A percentile compares a stretch with the other conserved stretches of the same genome.
Evolutionary conservation across 2,329 filamentous ascomycete genomes (phyloP).

Genomic region (Colletotrichum tropicale): DNA sequence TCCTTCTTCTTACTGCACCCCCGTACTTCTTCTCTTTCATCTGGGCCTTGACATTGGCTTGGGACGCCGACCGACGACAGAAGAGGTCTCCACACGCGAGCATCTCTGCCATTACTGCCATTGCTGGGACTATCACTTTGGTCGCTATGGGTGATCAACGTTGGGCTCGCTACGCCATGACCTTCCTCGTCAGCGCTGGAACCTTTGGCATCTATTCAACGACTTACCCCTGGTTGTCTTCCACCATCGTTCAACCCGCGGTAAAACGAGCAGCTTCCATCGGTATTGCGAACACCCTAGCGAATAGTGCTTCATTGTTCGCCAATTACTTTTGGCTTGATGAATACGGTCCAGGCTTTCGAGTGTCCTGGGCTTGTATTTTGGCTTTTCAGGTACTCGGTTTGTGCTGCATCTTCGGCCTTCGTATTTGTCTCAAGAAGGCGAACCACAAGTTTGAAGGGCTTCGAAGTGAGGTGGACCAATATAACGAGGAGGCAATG

Average conservation of each 20-base stretch:
- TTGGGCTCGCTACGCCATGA: constrained; percentile 14
- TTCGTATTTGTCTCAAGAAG: constrained; percentile 22
- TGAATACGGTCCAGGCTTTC: constrained; percentile 18
- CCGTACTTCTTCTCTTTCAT: constrained; percentile 23
- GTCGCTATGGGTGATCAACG: not conserved
- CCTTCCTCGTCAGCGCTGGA: constrained; percentile 14
- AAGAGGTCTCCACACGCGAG: not conserved
- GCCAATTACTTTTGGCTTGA: constrained; percentile 26
- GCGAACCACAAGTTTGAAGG: constrained; percentile 16
- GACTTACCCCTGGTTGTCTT: constrained; percentile 24
- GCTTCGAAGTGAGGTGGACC: not conserved
- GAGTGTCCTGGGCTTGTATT: not conserved
- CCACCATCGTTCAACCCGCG: constrained; percentile 21
- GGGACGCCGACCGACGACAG: not conserved
- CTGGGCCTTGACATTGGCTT: not conserved
- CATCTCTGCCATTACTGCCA: not conserved
- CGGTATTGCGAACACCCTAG: constrained; percentile 25
- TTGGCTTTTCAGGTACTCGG: constrained; percentile 16
- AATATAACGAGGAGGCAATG: not conserved
- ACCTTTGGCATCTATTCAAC: constrained; percentile 19
- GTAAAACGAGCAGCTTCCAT: constrained; percentile 20
- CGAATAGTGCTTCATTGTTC: constrained; percentile 24
- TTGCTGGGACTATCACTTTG: not conserved
- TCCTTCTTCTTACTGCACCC: constrained; percentile 31
- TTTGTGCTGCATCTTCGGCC: constrained; percentile 23